phyloP scores from a whole-genome alignment of 371 early-diverging fungal species.

The Rhizopus stolonifer region DNA sequence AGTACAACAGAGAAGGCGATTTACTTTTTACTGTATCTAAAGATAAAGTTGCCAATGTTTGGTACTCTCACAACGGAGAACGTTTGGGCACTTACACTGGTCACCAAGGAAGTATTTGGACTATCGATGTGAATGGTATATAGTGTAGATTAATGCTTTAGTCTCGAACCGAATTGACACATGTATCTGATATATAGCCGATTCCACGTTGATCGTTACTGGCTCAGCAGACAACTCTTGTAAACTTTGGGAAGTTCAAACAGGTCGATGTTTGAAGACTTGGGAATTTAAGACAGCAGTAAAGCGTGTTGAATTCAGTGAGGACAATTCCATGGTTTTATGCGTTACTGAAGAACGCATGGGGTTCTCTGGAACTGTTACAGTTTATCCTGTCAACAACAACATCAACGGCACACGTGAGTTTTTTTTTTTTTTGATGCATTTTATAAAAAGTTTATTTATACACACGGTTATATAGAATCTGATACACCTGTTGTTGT shows the following conservation, averaged over 20 bases:
- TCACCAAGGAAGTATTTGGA: slow-evolving; percentile 95
- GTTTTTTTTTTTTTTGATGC: background rate
- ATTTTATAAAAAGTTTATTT: background rate
- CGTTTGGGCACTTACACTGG: slow-evolving; percentile 95
- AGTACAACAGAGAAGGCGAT: slow-evolving; percentile 99
- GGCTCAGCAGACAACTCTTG: slow-evolving; percentile 95
- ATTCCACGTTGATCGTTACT: slow-evolving; percentile 79
- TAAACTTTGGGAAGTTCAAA: slow-evolving; percentile 94
- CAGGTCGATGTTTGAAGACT: slow-evolving; percentile 87
- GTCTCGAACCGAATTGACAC: background rate
- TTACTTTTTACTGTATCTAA: slow-evolving; percentile 96
- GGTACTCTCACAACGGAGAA: slow-evolving; percentile 98
- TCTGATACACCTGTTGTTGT: slow-evolving; percentile 73
- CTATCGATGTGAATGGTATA: slow-evolving; percentile 88
- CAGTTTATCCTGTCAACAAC: slow-evolving; percentile 75
- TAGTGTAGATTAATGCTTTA: background rate
- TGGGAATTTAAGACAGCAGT: slow-evolving; percentile 93
- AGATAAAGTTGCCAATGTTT: slow-evolving; percentile 92
- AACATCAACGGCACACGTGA: slow-evolving; percentile 50
- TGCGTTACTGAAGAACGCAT: slow-evolving; percentile 96
- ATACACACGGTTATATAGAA: slow-evolving; percentile 28
- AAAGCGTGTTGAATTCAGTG: slow-evolving; percentile 89
- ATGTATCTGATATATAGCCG: slow-evolving; percentile 38
- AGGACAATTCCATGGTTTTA: slow-evolving; percentile 83
- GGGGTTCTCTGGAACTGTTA: slow-evolving; percentile 85